These are phyloP conservation scores for Rostrohypoxylon terebratum DNA, from an alignment of 495 filamentous ascomycete genomes.

Conservation along the genomic window DNA sequence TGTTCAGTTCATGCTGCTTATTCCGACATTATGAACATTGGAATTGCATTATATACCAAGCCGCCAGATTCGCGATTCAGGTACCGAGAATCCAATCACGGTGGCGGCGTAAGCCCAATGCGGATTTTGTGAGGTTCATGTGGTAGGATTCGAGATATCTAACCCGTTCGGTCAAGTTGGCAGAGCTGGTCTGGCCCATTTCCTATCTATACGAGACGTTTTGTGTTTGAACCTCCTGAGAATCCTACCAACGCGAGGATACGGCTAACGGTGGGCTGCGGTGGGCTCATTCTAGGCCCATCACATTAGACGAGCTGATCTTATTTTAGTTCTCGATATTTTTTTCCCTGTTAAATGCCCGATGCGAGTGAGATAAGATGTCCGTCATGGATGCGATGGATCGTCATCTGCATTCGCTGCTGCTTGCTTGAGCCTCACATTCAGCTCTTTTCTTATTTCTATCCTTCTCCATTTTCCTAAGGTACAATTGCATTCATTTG, in stretches of 20 bases:
- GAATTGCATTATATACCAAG: conserved; percentile 11
- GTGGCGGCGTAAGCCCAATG: conserved; percentile 1
- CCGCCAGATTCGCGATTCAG: conserved; percentile 3
- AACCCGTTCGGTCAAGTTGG: conserved; percentile 26
- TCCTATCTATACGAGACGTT: conserved; percentile 37
- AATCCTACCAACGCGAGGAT: conserved; percentile 33
- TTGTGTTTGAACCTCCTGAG: conserved; percentile 32
- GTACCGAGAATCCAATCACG: not conserved
- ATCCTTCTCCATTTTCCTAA: not conserved
- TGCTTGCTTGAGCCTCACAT: conserved; percentile 35
- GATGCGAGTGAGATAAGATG: conserved; percentile 17
- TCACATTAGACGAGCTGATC: conserved; percentile 19
- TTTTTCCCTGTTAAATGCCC: conserved; percentile 22
- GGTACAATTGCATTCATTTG: conserved; percentile 25
- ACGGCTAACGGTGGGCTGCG: conserved; percentile 3
- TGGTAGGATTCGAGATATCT: conserved; percentile 17
- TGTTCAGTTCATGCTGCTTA: not conserved
- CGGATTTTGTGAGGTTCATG: conserved; percentile 10
- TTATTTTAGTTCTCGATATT: not conserved
- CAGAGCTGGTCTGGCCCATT: conserved; percentile 3
- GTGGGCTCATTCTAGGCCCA: conserved; percentile 35
- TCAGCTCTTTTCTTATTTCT: conserved; percentile 22
- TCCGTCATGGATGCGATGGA: conserved; percentile 28
- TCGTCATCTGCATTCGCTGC: conserved; percentile 25
- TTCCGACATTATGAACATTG: not conserved